Evolutionary conservation across 345 rosid species (phyloP).

Genomic region (Barbarea vulgaris): DNA sequence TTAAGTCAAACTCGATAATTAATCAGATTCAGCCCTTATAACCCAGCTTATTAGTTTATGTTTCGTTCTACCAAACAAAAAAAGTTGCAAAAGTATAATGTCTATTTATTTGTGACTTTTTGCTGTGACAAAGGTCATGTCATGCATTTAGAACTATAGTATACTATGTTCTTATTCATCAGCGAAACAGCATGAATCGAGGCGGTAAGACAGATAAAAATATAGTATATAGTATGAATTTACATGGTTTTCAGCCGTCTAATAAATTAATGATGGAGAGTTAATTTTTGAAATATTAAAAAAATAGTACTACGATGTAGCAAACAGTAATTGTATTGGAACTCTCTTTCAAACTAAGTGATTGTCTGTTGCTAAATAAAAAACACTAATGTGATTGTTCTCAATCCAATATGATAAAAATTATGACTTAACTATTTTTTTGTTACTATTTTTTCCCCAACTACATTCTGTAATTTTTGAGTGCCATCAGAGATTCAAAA

Average conservation of each 20-base stretch:
- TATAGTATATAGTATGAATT: not conserved
- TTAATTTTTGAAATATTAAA: not conserved
- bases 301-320: no score
- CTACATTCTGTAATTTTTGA: no score
- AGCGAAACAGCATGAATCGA: conserved; percentile 20
- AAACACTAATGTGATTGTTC: no score
- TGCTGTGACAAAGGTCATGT: conserved; percentile 29
- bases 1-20: conserved; percentile 32
- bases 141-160: not conserved
- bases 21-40: conserved; percentile 26
- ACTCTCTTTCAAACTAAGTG: no score
- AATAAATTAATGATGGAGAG: not conserved
- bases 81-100: not conserved
- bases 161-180: conserved; percentile 8
- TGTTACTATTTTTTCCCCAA: no score
- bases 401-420: no score
- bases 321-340: no score
- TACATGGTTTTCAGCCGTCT: not conserved
- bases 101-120: conserved; percentile 8
- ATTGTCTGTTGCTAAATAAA: no score
- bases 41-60: not conserved
- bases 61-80: conserved; percentile 24
- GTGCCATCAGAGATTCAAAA: no score
- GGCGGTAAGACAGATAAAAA: not conserved
- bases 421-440: no score